Evolutionary conservation across 345 rosid species (phyloP).

Genomic region (Populus simonii): DNA sequence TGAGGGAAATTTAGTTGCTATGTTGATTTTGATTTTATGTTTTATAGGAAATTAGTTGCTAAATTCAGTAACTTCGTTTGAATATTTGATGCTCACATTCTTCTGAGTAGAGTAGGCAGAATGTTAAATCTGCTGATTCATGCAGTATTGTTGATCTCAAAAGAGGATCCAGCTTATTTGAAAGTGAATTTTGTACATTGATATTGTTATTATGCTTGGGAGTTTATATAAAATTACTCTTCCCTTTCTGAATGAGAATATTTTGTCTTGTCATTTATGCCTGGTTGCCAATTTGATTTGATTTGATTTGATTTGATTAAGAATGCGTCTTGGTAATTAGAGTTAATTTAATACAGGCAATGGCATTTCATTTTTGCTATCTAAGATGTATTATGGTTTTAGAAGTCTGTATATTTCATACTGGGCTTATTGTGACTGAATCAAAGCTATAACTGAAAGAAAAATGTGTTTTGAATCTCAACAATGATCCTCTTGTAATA

Average conservation of each 20-base stretch:
- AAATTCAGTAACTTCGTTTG: not conserved
- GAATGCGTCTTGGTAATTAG: not conserved
- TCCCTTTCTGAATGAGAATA: not conserved
- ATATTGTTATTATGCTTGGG: not conserved
- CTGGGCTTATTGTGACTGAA: not conserved
- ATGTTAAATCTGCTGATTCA: not conserved
- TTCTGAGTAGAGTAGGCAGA: not conserved
- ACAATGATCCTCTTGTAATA: not conserved
- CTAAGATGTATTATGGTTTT: not conserved
- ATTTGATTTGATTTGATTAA: not conserved
- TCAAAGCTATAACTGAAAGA: not conserved
- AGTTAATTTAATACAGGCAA: not conserved
- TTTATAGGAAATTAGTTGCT: not conserved
- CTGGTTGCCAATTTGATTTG: not conserved
- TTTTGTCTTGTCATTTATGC: not conserved
- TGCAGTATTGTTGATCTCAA: not conserved
- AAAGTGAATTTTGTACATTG: not conserved
- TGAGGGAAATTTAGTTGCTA: conserved; percentile 5
- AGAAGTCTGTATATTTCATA: not conserved
- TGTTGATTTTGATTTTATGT: not conserved
- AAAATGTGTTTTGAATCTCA: not conserved
- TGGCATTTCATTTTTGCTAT: not conserved
- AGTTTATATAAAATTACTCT: not conserved
- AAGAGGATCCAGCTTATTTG: not conserved
- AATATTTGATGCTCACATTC: not conserved